Percentiles rank a stretch among this genome's conserved stretches.
phyloP scores from a whole-genome alignment of 176 grass and related monocot genomes.

The Oryza rufipogon region DNA sequence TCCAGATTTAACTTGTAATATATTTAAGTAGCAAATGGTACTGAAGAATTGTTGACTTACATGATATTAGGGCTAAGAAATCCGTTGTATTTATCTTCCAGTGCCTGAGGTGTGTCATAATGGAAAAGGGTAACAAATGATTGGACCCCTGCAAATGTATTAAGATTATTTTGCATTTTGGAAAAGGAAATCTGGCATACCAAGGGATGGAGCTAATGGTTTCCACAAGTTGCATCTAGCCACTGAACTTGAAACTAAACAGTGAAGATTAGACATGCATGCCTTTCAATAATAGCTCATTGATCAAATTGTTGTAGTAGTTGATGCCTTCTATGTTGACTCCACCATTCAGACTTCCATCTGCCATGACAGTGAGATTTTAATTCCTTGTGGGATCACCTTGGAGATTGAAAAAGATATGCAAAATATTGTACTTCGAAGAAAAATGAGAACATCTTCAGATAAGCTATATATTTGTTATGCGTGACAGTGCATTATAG shows the following conservation, averaged over 20 bases:
- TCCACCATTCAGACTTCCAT: constrained; percentile 61
- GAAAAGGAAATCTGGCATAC: not conserved
- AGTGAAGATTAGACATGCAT: no score
- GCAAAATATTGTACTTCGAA: not conserved
- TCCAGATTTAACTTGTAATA: not conserved
- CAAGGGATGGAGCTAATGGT: no score
- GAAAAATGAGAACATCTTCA: not conserved
- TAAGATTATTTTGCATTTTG: not conserved
- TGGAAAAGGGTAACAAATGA: constrained; percentile 76
- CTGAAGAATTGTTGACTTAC: constrained; percentile 30
- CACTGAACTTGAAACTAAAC: not conserved
- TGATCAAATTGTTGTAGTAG: constrained; percentile 70
- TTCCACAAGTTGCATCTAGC: not conserved
- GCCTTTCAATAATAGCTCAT: constrained; percentile 60
- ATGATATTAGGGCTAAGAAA: constrained; percentile 62
- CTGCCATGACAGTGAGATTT: constrained; percentile 28
- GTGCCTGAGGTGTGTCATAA: constrained; percentile 63
- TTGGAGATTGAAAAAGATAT: not conserved
- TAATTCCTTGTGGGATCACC: not conserved
- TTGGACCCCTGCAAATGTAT: constrained; percentile 41
- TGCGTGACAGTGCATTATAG: not conserved
- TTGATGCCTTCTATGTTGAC: constrained; percentile 54
- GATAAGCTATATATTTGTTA: not conserved
- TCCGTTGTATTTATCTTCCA: constrained; percentile 67
- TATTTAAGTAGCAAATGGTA: not conserved